Evolutionary conservation across 805 yeast species (phyloP), one percentile per base, ranked within the genome.

Genomic region (Starmerella etchellsii): DNA sequence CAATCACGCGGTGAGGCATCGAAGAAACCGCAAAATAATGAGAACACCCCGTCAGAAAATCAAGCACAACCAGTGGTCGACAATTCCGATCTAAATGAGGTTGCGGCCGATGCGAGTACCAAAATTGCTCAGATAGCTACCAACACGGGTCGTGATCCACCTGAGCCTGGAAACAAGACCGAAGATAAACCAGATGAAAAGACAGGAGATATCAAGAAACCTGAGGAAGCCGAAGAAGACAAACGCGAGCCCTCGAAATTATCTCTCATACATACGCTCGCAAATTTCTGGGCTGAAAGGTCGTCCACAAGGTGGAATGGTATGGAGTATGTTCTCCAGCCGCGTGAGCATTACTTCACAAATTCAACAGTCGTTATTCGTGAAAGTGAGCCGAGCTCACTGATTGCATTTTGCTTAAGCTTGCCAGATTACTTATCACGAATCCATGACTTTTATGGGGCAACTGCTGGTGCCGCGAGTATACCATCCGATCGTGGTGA

Each of bases 281-380:
- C 94, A 0, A 83, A 78, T 52, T 91, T 91, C 60, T 91, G 97
- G 97, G 96, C 96, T 1, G 97, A 91, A 61, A 66, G 98, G 53
- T 82, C 97, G 1, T 91, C 96, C 0, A 79, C 93, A 1, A 68
- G 91, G 18, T 93, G 97, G 97, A 85, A 82, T 49, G 94, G 95
- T 0, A 65, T 91, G 26, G 78, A 73, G 16, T 87, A 85, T 59
- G 95, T 97, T 1, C 66, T 87, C 40, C 69, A 62, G 2, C 70
- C 85, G 0, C 70, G 79, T 0, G 97, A 91, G 55, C 97, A 91
- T 57, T 74, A 88, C 1, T 91, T 91, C 65, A 84, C 83, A 16
- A 97, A 93, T 55, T 82, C 94, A 7, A 84, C 82, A 58, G 94
- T 91, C 18, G 78, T 91, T 43, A 88, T 91, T 9, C 66, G 98